Percentiles rank a stretch among this genome's conserved stretches.
Evolutionary conservation across 352 stramenopile species (phyloP).

Genomic region (Pythium aphanidermatum): DNA sequence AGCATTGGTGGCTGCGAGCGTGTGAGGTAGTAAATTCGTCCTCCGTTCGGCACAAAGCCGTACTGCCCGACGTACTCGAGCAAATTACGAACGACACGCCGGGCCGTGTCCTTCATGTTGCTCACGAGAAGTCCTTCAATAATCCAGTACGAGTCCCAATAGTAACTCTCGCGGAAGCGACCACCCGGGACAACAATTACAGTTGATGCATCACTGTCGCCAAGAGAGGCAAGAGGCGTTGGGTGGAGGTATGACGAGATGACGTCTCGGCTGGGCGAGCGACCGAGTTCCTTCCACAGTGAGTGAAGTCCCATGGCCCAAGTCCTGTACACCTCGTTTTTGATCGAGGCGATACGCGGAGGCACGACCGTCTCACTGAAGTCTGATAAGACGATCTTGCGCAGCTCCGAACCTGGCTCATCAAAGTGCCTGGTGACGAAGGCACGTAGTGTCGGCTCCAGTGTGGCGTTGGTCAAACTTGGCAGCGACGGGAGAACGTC

Average conservation of each 20-base stretch:
- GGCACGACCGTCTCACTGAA: slow-evolving; percentile 26
- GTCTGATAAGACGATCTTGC: slow-evolving; percentile 30
- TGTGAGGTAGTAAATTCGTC: slow-evolving; percentile 56
- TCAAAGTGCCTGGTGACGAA: slow-evolving; percentile 70
- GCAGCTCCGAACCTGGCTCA: slow-evolving; percentile 43
- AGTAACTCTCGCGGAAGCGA: slow-evolving; percentile 65
- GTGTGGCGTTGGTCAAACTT: slow-evolving; percentile 3
- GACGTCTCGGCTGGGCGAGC: slow-evolving; percentile 12
- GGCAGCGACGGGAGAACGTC: slow-evolving; percentile 1
- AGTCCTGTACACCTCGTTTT: slow-evolving; percentile 14
- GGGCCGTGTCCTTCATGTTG: slow-evolving; percentile 36
- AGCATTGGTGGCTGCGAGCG: slow-evolving; percentile 57
- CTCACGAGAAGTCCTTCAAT: slow-evolving; percentile 43
- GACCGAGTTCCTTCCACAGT: slow-evolving; percentile 33
- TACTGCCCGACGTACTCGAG: slow-evolving; percentile 40
- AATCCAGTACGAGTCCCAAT: slow-evolving; percentile 78
- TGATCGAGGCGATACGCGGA: slow-evolving; percentile 22
- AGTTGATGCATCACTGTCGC: slow-evolving; percentile 15
- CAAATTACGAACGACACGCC: slow-evolving; percentile 44
- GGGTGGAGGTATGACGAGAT: slow-evolving; percentile 19
- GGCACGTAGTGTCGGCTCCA: slow-evolving; percentile 25
- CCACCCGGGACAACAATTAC: slow-evolving; percentile 38
- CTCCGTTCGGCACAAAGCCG: slow-evolving; percentile 57
- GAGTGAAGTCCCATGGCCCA: slow-evolving; percentile 36
- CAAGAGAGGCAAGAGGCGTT: slow-evolving; percentile 21